Base-by-base conservation (phyloP, 2,329 filamentous ascomycete species). In the Clonostachys byssicola region DNA sequence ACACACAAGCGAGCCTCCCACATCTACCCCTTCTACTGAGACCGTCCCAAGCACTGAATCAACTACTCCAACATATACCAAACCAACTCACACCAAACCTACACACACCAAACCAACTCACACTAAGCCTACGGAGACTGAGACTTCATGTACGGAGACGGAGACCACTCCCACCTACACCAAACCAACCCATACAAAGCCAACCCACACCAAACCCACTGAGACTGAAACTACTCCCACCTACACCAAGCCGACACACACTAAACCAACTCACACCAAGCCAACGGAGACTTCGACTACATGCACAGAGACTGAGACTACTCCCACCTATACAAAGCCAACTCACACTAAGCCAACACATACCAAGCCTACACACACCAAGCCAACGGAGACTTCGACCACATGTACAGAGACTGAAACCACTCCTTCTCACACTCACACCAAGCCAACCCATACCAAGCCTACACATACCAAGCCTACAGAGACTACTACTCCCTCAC, bases 151-250 rank as follows among this genome's bases (percentile, higher is more conserved):
- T n/a, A 17, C 36, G 5, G 50, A 51, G 40, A 38, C 47, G n/a
- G 41, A 42, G 38, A 50, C 43, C 9, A 47, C 43, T 18, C 38
- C 36, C 10, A 16, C 13, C 42, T 20, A 43, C n/a, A 16, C 49
- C 40, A 30, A 43, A 10, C 17, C 40, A 4, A 35, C 46, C 18
- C 34, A 17, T 42, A 88, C 40, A 13, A 34, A 20, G 12, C 49
- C 51, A 30, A 30, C 47, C 13, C 42, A 45, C 40, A 14, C 60
- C 34, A 54, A 60, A 46, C 60, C 63, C 8, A 44, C 54, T 38
- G 43, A 42, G 42, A 40, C 18, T 23, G 17, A 47, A 34, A 12
- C 36, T 14, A 40, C 45, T 17, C 58, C 58, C 47, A 57, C 58
- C 2, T 45, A 43, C 43, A 45, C 54, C 44, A 65, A 59, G 8